Evolutionary conservation across 1,284 basidiomycete genomes (phyloP), one percentile per base, ranked within the genome.

Genomic region (Neolentinus lepideus): DNA sequence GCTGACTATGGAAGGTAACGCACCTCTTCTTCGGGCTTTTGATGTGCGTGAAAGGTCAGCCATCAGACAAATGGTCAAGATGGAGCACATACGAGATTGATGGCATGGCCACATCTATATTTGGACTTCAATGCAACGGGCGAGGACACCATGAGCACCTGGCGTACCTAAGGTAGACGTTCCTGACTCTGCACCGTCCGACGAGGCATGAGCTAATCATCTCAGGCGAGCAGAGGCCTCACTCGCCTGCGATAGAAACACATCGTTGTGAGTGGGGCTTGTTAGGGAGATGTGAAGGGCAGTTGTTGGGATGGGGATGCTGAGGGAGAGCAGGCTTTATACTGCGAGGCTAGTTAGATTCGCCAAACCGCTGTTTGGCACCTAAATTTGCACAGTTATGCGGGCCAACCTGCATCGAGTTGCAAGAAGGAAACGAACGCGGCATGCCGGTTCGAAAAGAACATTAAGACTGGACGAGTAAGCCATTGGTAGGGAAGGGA

Each of bases 11-110:
- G 24, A 50, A 14, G 16, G 3, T 16, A 14, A 50, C 21, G 3
- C 47, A 50, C 47, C 47, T 50, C 47, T 16, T 50, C 47, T 12
- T 50, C 47, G 6, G 47, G 47, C 43, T 46, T 46, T 19, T 21
- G 43, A 16, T 25, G 12, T 31, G 4, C 29, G 29, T 12, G 29
- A 31, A 31, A 31, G 4, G 29, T 31, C 4, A 31, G 29, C 12
- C 29, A 31, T 6, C 12, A 31, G 29, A 12, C 29, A 31, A 31
- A 10, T 4, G 16, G 19, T 16, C 6, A 21, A 25, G 43, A 46
- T 10, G 43, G 43, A 21, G n/a, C n/a, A 16, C 43, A 10, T 25
- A 46, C 43, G 6, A 50, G 47, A n/a, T 50, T 50, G 47, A 50
- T 25, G 22, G 47, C 47, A 25, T 50, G 47, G 4, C 27, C 27